Percentiles rank a stretch among this genome's conserved stretches.
These are phyloP conservation scores for Leishmania amazonensis DNA, from an alignment of 208 protist genomes.

Conservation along the genomic window DNA sequence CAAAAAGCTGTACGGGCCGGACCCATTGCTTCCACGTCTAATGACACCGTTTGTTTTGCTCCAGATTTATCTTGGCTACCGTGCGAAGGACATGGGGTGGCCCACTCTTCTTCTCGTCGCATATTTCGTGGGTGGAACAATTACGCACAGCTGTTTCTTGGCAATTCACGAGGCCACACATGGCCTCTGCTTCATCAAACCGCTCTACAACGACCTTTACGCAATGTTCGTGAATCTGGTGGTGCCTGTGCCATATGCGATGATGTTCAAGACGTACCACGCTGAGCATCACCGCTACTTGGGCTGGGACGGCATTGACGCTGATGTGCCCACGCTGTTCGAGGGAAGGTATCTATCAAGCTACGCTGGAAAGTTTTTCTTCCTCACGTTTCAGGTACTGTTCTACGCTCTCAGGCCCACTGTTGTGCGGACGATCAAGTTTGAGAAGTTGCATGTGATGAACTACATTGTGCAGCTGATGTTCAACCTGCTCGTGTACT, in stretches of 20 bases:
- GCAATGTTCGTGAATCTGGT: constrained; percentile 88
- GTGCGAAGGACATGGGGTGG: constrained; percentile 71
- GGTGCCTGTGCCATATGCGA: constrained; percentile 86
- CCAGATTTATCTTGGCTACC: constrained; percentile 68
- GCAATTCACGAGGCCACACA: constrained; percentile 94
- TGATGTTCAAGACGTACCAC: constrained; percentile 94
- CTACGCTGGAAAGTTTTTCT: constrained; percentile 78
- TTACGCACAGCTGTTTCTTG: constrained; percentile 83
- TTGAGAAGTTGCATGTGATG: constrained; percentile 54
- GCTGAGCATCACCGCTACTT: constrained; percentile 94
- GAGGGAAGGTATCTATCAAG: constrained; percentile 76
- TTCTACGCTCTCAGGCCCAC: constrained; percentile 91
- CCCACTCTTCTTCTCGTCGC: constrained; percentile 56
- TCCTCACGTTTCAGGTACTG: constrained; percentile 86
- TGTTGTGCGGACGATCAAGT: constrained; percentile 65
- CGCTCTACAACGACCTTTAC: constrained; percentile 81
- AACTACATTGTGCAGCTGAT: constrained; percentile 57
- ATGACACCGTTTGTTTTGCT: constrained; percentile 57
- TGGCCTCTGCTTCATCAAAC: constrained; percentile 80
- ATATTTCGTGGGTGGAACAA: constrained; percentile 86
- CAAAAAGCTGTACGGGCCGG: constrained; percentile 72
- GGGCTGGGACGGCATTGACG: constrained; percentile 86
- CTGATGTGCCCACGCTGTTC: constrained; percentile 83
- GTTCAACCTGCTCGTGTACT: constrained; percentile 48
- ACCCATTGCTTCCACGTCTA: constrained; percentile 53